These are phyloP conservation scores for Raphanus raphanistrum DNA, from an alignment of 345 rosid genomes.

Conservation along the genomic window DNA sequence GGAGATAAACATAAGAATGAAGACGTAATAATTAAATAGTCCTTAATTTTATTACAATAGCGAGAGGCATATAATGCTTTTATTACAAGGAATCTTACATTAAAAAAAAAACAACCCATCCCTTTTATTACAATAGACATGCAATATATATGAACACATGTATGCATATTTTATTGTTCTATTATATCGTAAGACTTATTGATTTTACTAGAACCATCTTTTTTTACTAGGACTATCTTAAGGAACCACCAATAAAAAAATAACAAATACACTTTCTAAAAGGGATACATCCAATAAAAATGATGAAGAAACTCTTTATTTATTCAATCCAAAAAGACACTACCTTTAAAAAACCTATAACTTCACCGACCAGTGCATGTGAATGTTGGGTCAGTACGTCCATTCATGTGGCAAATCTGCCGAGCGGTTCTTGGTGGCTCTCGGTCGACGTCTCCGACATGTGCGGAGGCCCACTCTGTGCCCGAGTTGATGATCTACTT, in stretches of 20 bases:
- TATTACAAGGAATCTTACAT: slow-evolving; percentile 37
- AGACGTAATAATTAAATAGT: slow-evolving; percentile 1
- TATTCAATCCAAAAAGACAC: slow-evolving; percentile 28
- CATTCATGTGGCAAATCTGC: slow-evolving; percentile 73
- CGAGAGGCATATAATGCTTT: neutral
- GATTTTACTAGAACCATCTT: slow-evolving; percentile 14
- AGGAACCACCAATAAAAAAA: slow-evolving; percentile 27
- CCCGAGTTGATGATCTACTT: slow-evolving; percentile 37
- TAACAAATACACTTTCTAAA: slow-evolving; percentile 18
- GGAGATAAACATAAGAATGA: neutral
- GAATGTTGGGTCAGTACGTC: slow-evolving; percentile 52
- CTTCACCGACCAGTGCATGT: slow-evolving; percentile 23
- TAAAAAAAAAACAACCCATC: slow-evolving; percentile 14
- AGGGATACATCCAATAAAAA: slow-evolving; percentile 22
- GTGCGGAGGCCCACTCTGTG: slow-evolving; percentile 38
- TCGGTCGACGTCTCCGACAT: slow-evolving; percentile 40
- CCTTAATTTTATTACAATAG: slow-evolving; percentile 8
- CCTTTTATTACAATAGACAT: slow-evolving; percentile 24
- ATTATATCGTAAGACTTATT: slow-evolving; percentile 25
- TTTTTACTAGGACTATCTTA: slow-evolving; percentile 20
- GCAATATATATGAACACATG: slow-evolving; percentile 22
- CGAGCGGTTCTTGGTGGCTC: slow-evolving; percentile 45
- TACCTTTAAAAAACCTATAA: slow-evolving; percentile 25
- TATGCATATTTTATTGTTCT: slow-evolving; percentile 32
- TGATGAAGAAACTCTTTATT: neutral